A percentile compares a stretch with the other conserved stretches of the same genome.
Conservation (phyloP, 2,329 filamentous ascomycete genomes). For the Hyphodiscus sp. region DNA sequence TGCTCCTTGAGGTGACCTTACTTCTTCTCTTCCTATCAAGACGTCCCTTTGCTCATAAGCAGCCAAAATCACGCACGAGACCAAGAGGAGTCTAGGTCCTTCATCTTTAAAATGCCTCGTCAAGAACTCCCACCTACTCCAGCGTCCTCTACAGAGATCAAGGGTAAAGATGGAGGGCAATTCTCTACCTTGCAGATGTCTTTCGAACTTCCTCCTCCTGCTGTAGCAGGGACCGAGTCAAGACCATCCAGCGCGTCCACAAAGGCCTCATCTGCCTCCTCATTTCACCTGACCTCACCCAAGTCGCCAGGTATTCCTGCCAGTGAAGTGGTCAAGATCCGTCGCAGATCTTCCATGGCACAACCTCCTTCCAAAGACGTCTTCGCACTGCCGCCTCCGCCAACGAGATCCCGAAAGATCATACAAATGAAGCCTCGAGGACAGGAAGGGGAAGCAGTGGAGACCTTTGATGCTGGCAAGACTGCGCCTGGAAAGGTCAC, state of each 20-base stretch:
- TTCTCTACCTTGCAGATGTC: conserved; percentile 58
- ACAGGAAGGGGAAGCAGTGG: conserved; percentile 31
- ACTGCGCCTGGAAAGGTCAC: conserved; percentile 14
- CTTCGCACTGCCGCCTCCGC: conserved; percentile 84
- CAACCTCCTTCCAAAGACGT: conserved; percentile 43
- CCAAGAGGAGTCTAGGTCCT: background rate
- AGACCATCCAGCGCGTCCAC: conserved; percentile 39
- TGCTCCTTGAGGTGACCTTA: background rate
- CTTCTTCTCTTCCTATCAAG: background rate
- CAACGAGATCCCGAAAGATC: conserved; percentile 87
- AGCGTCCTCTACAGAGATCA: conserved; percentile 72
- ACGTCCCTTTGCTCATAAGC: background rate
- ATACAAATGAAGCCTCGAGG: conserved; percentile 86
- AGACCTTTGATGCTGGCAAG: conserved; percentile 12
- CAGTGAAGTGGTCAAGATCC: conserved; percentile 35
- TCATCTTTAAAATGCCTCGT: conserved; percentile 55
- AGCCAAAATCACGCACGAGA: background rate
- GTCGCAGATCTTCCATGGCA: conserved; percentile 42
- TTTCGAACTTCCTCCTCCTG: conserved; percentile 73
- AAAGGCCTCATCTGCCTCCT: conserved; percentile 42
- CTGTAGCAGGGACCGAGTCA: conserved; percentile 47
- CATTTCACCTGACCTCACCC: conserved; percentile 40
- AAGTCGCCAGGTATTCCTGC: conserved; percentile 34
- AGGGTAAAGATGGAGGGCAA: conserved; percentile 60
- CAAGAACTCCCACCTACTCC: conserved; percentile 67